Percentiles rank a stretch among this genome's conserved stretches.
These are phyloP conservation scores for Hypoxylon perforatum DNA, from an alignment of 495 filamentous ascomycete genomes.

Conservation along the genomic window DNA sequence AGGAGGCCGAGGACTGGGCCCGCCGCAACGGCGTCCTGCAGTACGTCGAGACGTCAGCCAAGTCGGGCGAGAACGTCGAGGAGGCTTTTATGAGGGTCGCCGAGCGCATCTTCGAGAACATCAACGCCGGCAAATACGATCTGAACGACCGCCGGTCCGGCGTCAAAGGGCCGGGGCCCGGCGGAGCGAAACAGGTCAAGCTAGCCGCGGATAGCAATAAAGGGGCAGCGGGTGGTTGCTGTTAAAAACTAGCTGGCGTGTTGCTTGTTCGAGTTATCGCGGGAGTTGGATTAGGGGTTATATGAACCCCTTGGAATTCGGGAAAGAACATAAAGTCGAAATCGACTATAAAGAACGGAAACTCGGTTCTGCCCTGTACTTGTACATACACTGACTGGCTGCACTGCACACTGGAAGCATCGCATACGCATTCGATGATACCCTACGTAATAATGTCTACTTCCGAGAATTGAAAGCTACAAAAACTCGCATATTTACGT, in stretches of 20 bases:
- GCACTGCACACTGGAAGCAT: constrained; percentile 20
- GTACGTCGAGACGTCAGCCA: constrained; percentile 96
- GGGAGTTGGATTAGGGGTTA: background rate
- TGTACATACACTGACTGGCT: constrained; percentile 37
- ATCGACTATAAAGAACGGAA: background rate
- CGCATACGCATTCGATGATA: constrained; percentile 44
- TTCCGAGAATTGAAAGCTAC: constrained; percentile 18
- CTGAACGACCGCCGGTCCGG: constrained; percentile 92
- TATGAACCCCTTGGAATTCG: background rate
- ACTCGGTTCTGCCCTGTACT: constrained; percentile 2
- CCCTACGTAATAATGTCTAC: constrained; percentile 44
- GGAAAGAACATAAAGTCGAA: background rate
- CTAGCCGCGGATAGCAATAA: constrained; percentile 50
- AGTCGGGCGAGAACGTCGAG: constrained; percentile 93
- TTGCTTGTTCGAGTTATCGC: background rate
- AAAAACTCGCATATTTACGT: constrained; percentile 1
- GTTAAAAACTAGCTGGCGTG: constrained; percentile 23
- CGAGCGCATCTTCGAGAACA: constrained; percentile 93
- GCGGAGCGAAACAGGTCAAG: constrained; percentile 64
- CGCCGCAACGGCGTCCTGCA: constrained; percentile 80
- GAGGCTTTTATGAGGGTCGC: constrained; percentile 92
- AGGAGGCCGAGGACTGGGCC: constrained; percentile 92
- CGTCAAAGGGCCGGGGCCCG: constrained; percentile 72
- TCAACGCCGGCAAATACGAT: constrained; percentile 92
- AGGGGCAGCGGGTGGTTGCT: constrained; percentile 46